Percentiles rank a stretch among this genome's conserved stretches.
These are phyloP conservation scores for Tolypocladium paradoxum DNA, from an alignment of 2,329 filamentous ascomycete genomes.

Conservation along the genomic window DNA sequence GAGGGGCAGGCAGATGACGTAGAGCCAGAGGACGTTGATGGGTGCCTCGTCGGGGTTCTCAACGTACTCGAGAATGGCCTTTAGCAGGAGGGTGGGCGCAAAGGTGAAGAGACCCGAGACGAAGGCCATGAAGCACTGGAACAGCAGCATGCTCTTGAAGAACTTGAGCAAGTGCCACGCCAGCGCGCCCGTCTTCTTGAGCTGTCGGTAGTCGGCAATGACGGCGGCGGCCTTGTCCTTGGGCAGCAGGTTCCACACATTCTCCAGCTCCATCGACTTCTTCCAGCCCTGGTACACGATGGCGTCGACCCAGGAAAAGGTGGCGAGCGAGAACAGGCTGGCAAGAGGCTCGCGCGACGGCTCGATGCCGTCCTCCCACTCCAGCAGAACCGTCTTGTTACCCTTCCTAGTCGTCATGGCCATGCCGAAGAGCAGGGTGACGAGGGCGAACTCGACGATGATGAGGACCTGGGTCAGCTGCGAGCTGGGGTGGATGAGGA, in stretches of 20 bases:
- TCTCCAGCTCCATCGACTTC: constrained; percentile 67
- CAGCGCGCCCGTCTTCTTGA: constrained; percentile 71
- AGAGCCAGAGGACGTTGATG: constrained; percentile 86
- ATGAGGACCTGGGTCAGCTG: constrained; percentile 50
- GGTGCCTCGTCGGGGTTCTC: constrained; percentile 69
- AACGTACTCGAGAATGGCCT: constrained; percentile 88
- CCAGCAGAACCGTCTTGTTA: constrained; percentile 77
- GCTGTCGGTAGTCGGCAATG: constrained; percentile 70
- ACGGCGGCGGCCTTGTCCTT: constrained; percentile 80
- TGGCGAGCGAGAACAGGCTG: constrained; percentile 77
- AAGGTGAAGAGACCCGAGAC: constrained; percentile 79
- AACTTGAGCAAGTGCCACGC: constrained; percentile 73
- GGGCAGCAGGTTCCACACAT: constrained; percentile 86
- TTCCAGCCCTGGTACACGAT: constrained; percentile 86
- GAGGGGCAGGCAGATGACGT: constrained; percentile 79
- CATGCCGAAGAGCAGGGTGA: constrained; percentile 63
- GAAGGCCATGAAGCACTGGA: constrained; percentile 72
- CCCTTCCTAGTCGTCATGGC: constrained; percentile 78
- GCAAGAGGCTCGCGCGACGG: constrained; percentile 81
- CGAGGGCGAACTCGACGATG: constrained; percentile 64
- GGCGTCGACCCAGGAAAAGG: constrained; percentile 83
- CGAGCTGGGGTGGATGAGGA: constrained; percentile 65
- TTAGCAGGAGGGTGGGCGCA: constrained; percentile 79
- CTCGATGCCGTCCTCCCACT: constrained; percentile 80
- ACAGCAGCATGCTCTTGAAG: constrained; percentile 65